Percentiles rank a stretch among this genome's conserved stretches.
Conservation (phyloP, 2,329 filamentous ascomycete genomes). For the Sclerotinia minor region DNA sequence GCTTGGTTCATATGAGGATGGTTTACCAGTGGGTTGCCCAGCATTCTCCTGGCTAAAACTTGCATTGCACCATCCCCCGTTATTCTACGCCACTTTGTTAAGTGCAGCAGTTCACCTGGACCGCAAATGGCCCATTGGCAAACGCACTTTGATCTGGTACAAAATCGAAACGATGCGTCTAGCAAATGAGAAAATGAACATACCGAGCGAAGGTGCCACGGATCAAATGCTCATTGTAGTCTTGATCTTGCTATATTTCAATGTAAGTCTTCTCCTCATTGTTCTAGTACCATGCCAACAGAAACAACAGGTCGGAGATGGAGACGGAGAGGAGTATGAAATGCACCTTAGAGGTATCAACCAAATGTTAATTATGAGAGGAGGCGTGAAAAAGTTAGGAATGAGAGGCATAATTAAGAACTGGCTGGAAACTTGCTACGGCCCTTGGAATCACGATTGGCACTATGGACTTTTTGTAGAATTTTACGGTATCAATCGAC, state of each 20-base stretch:
- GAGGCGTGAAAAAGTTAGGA: constrained; percentile 28
- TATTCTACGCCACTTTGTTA: constrained; percentile 34
- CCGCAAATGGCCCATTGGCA: constrained; percentile 26
- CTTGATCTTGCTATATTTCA: constrained; percentile 33
- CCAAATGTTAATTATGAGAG: constrained; percentile 32
- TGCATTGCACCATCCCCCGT: constrained; percentile 30
- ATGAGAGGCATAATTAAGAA: constrained; percentile 33
- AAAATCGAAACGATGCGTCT: constrained; percentile 33
- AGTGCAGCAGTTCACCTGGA: constrained; percentile 32
- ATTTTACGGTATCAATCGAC: constrained; percentile 13
- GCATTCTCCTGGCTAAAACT: constrained; percentile 29
- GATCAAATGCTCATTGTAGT: constrained; percentile 35
- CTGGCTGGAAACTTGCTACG: constrained; percentile 31
- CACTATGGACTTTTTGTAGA: constrained; percentile 19
- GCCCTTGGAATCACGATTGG: constrained; percentile 33
- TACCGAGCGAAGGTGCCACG: constrained; percentile 25
- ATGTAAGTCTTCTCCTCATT: constrained; percentile 23
- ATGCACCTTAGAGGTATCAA: constrained; percentile 34
- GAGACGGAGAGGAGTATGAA: constrained; percentile 32
- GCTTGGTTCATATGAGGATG: constrained; percentile 30
- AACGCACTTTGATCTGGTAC: constrained; percentile 30
- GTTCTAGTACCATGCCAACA: not conserved
- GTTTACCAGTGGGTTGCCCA: constrained; percentile 2
- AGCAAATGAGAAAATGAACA: constrained; percentile 31
- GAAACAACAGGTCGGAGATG: constrained; percentile 29